Evolutionary conservation across 768 basidiomycete genomes (phyloP).

Genomic region (Mycena crocata): DNA sequence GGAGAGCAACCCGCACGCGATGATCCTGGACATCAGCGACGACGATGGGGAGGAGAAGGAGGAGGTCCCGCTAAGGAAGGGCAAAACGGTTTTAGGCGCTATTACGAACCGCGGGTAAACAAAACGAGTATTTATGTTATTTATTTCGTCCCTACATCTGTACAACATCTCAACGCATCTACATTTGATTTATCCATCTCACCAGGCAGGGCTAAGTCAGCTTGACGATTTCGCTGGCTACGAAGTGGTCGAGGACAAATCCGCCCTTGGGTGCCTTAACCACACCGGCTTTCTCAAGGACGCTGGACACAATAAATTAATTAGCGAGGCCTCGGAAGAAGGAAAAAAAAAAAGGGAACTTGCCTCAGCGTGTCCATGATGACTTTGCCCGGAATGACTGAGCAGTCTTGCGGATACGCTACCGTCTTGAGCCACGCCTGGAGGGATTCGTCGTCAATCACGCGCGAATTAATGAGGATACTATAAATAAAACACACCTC

Average conservation of each 20-base stretch:
- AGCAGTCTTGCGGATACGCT: constrained; percentile 75
- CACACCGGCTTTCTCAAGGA: constrained; percentile 82
- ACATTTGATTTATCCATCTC: constrained; percentile 9
- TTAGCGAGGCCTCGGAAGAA: constrained; percentile 3
- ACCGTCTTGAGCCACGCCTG: constrained; percentile 90
- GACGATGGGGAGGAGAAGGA: constrained; percentile 15
- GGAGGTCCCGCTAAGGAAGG: background rate
- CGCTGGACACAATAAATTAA: constrained; percentile 51
- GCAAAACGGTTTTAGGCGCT: background rate
- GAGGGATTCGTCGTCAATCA: background rate
- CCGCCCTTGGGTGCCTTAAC: constrained; percentile 67
- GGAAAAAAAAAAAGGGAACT: constrained; percentile 33
- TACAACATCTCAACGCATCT: constrained; percentile 16
- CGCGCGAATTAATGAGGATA: background rate
- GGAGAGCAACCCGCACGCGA: background rate
- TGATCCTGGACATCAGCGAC: constrained; percentile 22
- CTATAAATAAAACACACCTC: constrained; percentile 59
- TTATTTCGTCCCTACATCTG: constrained; percentile 22
- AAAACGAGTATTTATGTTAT: constrained; percentile 6
- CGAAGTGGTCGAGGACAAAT: constrained; percentile 67
- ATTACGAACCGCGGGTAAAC: background rate
- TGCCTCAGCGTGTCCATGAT: constrained; percentile 79
- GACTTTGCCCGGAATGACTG: constrained; percentile 70
- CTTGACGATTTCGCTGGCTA: constrained; percentile 64
- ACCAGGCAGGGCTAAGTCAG: constrained; percentile 48